These are phyloP conservation scores for Sonneratia caseolaris DNA, from an alignment of 345 rosid genomes.

Conservation along the genomic window DNA sequence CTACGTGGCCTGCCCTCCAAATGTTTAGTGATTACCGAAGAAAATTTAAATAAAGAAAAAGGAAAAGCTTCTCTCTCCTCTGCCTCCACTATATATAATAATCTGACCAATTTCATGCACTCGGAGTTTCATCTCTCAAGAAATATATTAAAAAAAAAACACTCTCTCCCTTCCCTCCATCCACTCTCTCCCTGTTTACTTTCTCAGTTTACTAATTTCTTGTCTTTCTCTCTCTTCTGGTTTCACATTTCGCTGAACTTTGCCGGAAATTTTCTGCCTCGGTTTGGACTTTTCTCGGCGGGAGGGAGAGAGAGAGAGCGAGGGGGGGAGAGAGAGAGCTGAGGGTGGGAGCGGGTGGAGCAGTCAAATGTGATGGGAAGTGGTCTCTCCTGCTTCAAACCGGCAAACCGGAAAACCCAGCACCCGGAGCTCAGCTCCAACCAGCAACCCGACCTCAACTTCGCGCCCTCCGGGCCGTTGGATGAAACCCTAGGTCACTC, in stretches of 20 bases:
- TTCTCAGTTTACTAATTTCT: conserved; percentile 7
- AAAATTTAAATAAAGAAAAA: too few relatives aligned
- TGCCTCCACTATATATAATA: not conserved
- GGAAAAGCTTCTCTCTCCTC: not conserved
- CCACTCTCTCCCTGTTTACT: conserved; percentile 5
- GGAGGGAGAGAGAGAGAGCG: conserved; percentile 2
- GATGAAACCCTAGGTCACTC: conserved; percentile 96
- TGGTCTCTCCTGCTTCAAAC: conserved; percentile 78
- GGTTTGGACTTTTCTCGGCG: conserved; percentile 19
- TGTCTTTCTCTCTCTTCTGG: not conserved
- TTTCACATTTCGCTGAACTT: conserved; percentile 10
- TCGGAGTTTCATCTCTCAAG: not conserved
- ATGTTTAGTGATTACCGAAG: conserved; percentile 18
- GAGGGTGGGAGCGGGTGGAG: conserved; percentile 21
- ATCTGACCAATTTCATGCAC: not conserved
- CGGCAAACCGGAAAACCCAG: conserved; percentile 23
- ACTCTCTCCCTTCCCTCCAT: conserved; percentile 4
- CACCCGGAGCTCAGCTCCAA: conserved; percentile 19
- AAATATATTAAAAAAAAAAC: not conserved
- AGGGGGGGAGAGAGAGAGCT: not conserved
- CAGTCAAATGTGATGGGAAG: conserved; percentile 97
- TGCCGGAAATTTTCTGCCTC: conserved; percentile 10
- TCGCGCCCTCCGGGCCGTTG: conserved; percentile 52
- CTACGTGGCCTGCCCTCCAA: conserved; percentile 21
- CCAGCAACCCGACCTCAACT: conserved; percentile 32